These are phyloP conservation scores for Talaromyces marneffei DNA, from an alignment of 2,329 filamentous ascomycete species.

Conservation along the genomic window DNA sequence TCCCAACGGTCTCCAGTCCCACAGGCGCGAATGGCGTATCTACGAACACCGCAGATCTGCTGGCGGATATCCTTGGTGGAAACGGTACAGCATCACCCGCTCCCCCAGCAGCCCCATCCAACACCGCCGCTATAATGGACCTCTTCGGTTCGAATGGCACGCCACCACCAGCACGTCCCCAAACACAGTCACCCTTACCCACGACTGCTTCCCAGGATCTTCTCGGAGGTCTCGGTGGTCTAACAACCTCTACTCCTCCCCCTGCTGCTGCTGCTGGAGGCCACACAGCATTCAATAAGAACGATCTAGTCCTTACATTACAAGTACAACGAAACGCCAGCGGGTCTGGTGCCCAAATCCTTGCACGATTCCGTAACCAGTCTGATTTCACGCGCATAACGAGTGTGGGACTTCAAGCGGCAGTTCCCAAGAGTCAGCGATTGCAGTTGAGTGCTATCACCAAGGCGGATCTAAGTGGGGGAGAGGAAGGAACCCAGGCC, in stretches of 20 bases:
- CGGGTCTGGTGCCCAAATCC: constrained; percentile 66
- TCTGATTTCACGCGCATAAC: constrained; percentile 61
- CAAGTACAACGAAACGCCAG: constrained; percentile 68
- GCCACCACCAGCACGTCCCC: constrained; percentile 44
- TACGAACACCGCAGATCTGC: constrained; percentile 73
- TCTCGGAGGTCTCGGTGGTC: constrained; percentile 39
- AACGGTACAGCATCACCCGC: constrained; percentile 46
- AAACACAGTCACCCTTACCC: constrained; percentile 37
- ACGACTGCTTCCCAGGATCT: constrained; percentile 25
- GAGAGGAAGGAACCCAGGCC: constrained; percentile 78
- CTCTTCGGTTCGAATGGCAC: constrained; percentile 59
- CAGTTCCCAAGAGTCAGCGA: constrained; percentile 94
- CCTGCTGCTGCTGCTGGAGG: constrained; percentile 46
- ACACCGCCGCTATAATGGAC: constrained; percentile 79
- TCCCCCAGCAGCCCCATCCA: constrained; percentile 46
- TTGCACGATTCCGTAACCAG: constrained; percentile 76
- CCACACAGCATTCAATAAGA: constrained; percentile 76
- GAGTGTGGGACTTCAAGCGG: constrained; percentile 80
- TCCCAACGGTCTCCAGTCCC: constrained; percentile 49
- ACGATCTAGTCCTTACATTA: constrained; percentile 74
- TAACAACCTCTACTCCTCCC: constrained; percentile 26
- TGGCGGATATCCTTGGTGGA: constrained; percentile 82
- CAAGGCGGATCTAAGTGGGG: constrained; percentile 66
- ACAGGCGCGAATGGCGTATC: constrained; percentile 49
- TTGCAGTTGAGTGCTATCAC: constrained; percentile 88